Conservation (phyloP, 2,329 filamentous ascomycete genomes). For the Cladosporium sp. region DNA sequence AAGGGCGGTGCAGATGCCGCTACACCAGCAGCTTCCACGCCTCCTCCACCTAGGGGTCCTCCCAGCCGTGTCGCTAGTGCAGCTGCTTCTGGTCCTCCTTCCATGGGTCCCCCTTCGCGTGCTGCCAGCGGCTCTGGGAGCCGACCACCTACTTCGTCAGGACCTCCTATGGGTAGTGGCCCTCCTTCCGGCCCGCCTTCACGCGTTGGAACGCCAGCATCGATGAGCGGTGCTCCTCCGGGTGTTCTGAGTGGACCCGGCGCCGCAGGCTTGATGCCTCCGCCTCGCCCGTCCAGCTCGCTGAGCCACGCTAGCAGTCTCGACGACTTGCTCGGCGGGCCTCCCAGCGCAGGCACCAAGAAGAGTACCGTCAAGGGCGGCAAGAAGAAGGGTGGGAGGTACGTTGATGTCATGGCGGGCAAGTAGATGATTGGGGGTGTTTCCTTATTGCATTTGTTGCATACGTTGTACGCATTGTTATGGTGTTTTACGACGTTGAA, state of each 20-base stretch:
- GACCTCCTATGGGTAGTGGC: slow-evolving; percentile 14
- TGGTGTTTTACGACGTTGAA: background rate
- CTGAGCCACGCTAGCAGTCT: slow-evolving; percentile 61
- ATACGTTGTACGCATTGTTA: background rate
- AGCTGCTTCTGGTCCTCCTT: slow-evolving; percentile 56
- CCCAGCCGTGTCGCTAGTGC: slow-evolving; percentile 57
- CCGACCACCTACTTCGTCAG: slow-evolving; percentile 25
- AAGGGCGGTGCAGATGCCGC: slow-evolving; percentile 69
- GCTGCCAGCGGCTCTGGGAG: slow-evolving; percentile 26
- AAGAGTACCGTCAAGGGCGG: slow-evolving; percentile 53
- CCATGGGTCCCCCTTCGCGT: slow-evolving; percentile 33
- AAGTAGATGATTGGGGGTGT: slow-evolving; percentile 7
- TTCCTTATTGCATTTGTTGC: background rate
- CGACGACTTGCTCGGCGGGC: slow-evolving; percentile 83
- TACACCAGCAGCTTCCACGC: slow-evolving; percentile 59
- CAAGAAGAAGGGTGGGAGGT: slow-evolving; percentile 82
- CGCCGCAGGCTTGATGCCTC: slow-evolving; percentile 21
- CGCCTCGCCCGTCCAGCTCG: slow-evolving; percentile 9
- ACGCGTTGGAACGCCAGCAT: slow-evolving; percentile 35
- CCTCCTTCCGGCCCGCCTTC: slow-evolving; percentile 35
- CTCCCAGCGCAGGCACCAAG: slow-evolving; percentile 58
- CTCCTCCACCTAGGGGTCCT: slow-evolving; percentile 72
- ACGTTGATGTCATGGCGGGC: slow-evolving; percentile 90
- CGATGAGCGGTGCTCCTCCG: background rate
- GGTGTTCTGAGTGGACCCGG: slow-evolving; percentile 21